Base-by-base conservation (phyloP, 2,329 filamentous ascomycete genomes). In the Epichloe glyceriae region DNA sequence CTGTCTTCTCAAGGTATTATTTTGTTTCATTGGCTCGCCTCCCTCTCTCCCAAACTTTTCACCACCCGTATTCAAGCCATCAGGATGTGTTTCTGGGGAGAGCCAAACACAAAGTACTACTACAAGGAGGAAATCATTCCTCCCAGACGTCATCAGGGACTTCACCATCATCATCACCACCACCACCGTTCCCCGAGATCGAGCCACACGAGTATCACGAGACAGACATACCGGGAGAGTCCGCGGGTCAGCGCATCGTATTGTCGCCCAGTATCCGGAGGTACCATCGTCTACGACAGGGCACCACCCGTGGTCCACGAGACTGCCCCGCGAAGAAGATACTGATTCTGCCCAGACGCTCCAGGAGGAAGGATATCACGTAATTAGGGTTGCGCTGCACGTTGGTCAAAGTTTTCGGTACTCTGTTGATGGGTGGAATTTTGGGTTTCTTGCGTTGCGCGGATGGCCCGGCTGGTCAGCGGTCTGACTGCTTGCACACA, bases 81-180 rank as follows among this genome's bases (percentile, higher is more conserved):
- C 30, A 71, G 60, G 22, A 78, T 79, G 75, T 79, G 75, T 60
- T 76, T 78, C 67, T 60, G 65, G 45, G 55, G 64, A 50, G 65
- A 70, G 52, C 69, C 71, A 50, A 63, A 61, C 33, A 70, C 68
- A 40, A 70, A 70, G 45, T 76, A 79, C 66, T 79, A 79, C 67
- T 76, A 78, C 62, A 71, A 71, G 60, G 73, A 78, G 65, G 74
- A 78, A 56, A 68, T 73, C 55, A 68, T 74, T 45, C 75, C 75
- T 42, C 66, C 70, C 52, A 66, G 72, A 40, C 61, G 58, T 34
- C 62, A 68, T 46, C 63, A 63, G 45, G 62, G 64, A 41, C 63
- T 66, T 51, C 63, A 66, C 45, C 59, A 61, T 45, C 61, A 67
- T 44, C 64, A 67, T 42, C 61, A 64, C 46, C 60, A 61, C 51